Evolutionary conservation across 1,139 yeast genomes (phyloP).

Genomic region (Insectozyma bohioensis): DNA sequence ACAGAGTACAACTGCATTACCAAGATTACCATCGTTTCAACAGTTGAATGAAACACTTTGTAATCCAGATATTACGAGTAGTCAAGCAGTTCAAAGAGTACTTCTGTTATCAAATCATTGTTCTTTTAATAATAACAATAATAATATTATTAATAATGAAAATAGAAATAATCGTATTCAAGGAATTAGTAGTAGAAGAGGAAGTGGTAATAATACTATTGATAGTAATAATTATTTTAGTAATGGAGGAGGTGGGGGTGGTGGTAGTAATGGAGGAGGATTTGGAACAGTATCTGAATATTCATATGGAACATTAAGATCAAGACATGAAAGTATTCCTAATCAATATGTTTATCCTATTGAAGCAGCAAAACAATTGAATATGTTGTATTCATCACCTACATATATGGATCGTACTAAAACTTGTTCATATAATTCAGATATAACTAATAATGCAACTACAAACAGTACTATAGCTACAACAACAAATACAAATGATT

Average conservation of each 20-base stretch:
- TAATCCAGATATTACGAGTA: constrained; percentile 8
- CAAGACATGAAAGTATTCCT: constrained; percentile 15
- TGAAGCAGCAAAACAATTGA: constrained; percentile 7
- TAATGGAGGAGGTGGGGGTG: background rate
- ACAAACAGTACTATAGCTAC: no score
- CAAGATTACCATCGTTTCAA: constrained; percentile 17
- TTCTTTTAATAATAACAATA: no score
- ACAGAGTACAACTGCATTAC: constrained; percentile 9
- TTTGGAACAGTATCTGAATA: no score
- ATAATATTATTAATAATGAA: no score
- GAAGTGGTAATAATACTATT: constrained; percentile 1
- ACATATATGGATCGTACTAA: constrained; percentile 10
- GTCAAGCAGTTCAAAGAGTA: background rate
- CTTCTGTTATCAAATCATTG: constrained; percentile 1
- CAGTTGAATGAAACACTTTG: constrained; percentile 15
- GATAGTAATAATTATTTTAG: background rate
- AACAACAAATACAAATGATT: no score
- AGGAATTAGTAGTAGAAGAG: constrained; percentile 1
- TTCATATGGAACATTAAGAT: constrained; percentile 11
- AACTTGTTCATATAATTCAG: constrained; percentile 2
- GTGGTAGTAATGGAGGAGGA: background rate
- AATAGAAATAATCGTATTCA: no score
- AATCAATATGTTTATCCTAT: constrained; percentile 13
- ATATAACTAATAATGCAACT: constrained; percentile 2
- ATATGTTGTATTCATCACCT: constrained; percentile 8